Conservation (phyloP, 768 basidiomycete species). For the Boletus coccyginus region DNA sequence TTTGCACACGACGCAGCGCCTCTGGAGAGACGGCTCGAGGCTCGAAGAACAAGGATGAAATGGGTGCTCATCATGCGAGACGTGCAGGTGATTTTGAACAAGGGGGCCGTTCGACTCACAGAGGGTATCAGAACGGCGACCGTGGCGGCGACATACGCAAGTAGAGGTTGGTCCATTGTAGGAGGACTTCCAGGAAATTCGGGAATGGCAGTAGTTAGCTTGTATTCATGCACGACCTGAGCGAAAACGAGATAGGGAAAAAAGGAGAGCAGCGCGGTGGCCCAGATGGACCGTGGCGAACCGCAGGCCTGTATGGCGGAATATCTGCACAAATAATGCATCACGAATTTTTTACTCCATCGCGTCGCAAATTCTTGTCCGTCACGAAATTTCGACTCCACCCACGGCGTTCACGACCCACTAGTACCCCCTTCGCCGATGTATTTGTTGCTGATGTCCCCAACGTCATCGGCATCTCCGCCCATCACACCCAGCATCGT, state of each 20-base stretch:
- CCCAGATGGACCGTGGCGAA: not conserved
- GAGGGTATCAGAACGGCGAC: conserved; percentile 22
- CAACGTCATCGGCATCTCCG: no score
- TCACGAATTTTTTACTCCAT: no score
- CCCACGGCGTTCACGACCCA: no score
- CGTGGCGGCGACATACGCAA: conserved; percentile 22
- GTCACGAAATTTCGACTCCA: no score
- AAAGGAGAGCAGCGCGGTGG: not conserved
- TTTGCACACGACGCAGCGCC: conserved; percentile 53
- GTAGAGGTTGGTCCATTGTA: conserved; percentile 26
- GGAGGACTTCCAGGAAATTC: not conserved
- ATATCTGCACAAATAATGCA: no score
- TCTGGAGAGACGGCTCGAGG: conserved; percentile 47
- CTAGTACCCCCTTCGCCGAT: no score
- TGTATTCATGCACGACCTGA: conserved; percentile 3
- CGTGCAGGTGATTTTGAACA: not conserved
- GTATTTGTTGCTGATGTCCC: no score
- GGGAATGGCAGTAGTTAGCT: not conserved
- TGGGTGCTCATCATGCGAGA: conserved; percentile 54
- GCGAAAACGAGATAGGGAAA: not conserved
- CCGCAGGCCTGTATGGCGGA: not conserved
- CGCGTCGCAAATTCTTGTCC: no score
- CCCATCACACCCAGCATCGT: no score
- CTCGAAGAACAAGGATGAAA: conserved; percentile 97
- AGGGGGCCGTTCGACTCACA: conserved; percentile 27